Evolutionary conservation across 2,329 filamentous ascomycete genomes (phyloP).

Genomic region (Biscogniauxia mediterranea): DNA sequence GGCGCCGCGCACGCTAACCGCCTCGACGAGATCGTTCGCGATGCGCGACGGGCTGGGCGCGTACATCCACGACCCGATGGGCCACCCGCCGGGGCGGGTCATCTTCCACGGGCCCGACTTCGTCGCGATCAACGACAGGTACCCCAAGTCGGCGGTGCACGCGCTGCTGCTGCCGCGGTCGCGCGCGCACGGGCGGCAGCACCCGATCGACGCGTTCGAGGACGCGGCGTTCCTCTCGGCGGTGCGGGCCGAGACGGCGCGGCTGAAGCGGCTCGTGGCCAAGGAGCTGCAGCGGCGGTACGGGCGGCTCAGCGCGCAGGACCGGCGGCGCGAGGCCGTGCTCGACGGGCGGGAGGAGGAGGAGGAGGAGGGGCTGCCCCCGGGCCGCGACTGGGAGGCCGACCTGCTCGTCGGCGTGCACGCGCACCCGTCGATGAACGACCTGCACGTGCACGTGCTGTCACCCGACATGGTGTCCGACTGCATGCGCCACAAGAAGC

Average conservation of each 20-base stretch:
- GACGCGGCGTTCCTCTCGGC: constrained; percentile 65
- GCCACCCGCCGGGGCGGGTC: constrained; percentile 57
- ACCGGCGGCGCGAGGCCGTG: constrained; percentile 64
- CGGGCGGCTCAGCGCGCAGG: constrained; percentile 60
- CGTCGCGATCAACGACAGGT: constrained; percentile 78
- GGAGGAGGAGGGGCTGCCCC: constrained; percentile 54
- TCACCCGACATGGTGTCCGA: constrained; percentile 75
- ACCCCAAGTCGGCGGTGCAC: constrained; percentile 82
- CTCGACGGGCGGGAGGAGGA: constrained; percentile 58
- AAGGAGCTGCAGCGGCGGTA: constrained; percentile 71
- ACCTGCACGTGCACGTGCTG: constrained; percentile 87
- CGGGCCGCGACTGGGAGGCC: constrained; percentile 72
- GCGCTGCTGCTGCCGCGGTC: constrained; percentile 83
- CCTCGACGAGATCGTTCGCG: constrained; percentile 32
- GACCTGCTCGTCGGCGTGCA: constrained; percentile 81
- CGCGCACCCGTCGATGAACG: constrained; percentile 85
- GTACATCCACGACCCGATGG: constrained; percentile 64
- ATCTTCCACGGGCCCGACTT: constrained; percentile 67
- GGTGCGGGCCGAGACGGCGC: constrained; percentile 59
- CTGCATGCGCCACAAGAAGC: constrained; percentile 73
- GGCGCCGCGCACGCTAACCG: constrained; percentile 19
- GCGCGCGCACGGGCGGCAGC: constrained; percentile 54
- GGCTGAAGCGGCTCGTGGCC: constrained; percentile 65
- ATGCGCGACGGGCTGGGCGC: constrained; percentile 60
- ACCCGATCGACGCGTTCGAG: constrained; percentile 77